phyloP scores from a whole-genome alignment of 805 yeast genomes.

The Kodamaea fukazawae region DNA sequence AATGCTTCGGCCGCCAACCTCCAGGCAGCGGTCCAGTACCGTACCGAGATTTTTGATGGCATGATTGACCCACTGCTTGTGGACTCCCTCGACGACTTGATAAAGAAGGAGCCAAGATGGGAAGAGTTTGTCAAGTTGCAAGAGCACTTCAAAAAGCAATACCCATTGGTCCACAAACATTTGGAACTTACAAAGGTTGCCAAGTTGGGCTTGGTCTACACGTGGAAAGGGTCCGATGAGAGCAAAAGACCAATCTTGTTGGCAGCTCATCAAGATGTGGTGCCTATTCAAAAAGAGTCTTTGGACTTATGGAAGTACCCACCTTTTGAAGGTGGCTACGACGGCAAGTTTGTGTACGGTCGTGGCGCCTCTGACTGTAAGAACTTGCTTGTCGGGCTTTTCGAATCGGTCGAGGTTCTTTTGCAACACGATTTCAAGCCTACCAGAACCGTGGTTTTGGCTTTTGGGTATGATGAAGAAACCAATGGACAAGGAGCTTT shows the following conservation, averaged over 20 bases:
- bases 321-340: constrained; percentile 36
- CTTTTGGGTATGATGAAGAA: constrained; percentile 54
- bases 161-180: constrained; percentile 32
- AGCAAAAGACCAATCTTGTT: constrained; percentile 35
- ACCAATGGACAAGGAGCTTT: constrained; percentile 40
- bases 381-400: constrained; percentile 41
- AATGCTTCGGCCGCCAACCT: constrained; percentile 22
- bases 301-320: constrained; percentile 38
- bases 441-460: constrained; percentile 42
- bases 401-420: constrained; percentile 36
- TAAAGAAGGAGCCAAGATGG: constrained; percentile 17
- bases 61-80: constrained; percentile 28
- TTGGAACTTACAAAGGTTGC: constrained; percentile 34
- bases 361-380: constrained; percentile 41
- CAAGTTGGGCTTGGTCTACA: constrained; percentile 35
- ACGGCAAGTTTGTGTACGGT: constrained; percentile 32
- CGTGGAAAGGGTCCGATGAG: constrained; percentile 34
- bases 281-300: constrained; percentile 40
- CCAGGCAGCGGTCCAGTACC: constrained; percentile 27
- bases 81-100: constrained; percentile 24
- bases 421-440: constrained; percentile 38
- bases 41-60: constrained; percentile 32
- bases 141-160: constrained; percentile 28
- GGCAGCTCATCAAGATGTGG: constrained; percentile 43
- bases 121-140: constrained; percentile 24